A percentile compares a stretch with the other conserved stretches of the same genome.
phyloP scores from a whole-genome alignment of 805 yeast species.

The Lachancea meyersii region DNA sequence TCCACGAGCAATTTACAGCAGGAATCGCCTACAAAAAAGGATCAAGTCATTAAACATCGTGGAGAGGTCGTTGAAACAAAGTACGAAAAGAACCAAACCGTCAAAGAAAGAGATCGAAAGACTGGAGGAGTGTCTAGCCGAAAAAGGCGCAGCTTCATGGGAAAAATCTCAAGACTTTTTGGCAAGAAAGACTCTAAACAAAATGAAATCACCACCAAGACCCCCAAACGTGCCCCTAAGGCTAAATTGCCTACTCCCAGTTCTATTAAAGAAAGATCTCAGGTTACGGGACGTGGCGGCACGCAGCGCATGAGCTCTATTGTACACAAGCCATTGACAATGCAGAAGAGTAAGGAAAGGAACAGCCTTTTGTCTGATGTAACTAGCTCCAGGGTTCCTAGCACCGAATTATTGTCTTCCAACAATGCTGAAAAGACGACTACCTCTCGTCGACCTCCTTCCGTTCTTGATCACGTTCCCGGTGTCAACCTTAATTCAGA shows the following conservation, averaged over 20 bases:
- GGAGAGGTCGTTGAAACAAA: not conserved
- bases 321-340: slow-evolving; percentile 1
- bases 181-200: slow-evolving; percentile 2
- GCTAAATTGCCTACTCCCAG: too few relatives aligned
- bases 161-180: not conserved
- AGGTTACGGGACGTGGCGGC: not conserved
- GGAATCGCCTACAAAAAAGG: not conserved
- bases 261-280: too few relatives aligned
- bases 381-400: not conserved
- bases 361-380: not conserved
- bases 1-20: slow-evolving; percentile 23
- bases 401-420: too few relatives aligned
- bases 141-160: not conserved
- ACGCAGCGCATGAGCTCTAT: not conserved
- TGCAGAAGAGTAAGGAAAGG: slow-evolving; percentile 9
- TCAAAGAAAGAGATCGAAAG: not conserved
- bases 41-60: not conserved
- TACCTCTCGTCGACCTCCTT: too few relatives aligned
- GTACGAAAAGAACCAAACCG: not conserved
- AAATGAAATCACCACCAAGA: not conserved
- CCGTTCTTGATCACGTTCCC: too few relatives aligned
- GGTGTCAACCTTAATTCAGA: too few relatives aligned
- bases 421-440: too few relatives aligned
- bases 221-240: not conserved
- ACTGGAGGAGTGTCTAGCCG: not conserved